Percentiles rank a stretch among this genome's conserved stretches.
Conservation (phyloP, 2,329 filamentous ascomycete species). For the Fusarium ambrosium region DNA sequence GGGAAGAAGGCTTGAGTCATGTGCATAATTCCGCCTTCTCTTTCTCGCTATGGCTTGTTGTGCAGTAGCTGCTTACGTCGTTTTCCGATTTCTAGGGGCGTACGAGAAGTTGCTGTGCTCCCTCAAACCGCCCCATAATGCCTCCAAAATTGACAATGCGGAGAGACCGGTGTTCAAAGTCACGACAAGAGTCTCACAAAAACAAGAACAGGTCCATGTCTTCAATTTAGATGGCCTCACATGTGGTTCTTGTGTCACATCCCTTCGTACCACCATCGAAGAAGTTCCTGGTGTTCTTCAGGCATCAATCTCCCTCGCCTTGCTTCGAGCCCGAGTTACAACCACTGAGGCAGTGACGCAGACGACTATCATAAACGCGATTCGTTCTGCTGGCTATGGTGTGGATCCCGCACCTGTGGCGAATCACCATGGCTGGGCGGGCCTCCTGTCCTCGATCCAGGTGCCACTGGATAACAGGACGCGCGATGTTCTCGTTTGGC, state of each 20-base stretch:
- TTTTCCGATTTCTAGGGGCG: neutral
- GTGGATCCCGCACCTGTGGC: neutral
- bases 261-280: neutral
- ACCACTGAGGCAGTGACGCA: neutral
- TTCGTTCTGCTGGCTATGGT: neutral
- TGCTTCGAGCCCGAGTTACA: constrained; percentile 1
- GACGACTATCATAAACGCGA: neutral
- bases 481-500: neutral
- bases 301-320: neutral
- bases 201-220: neutral
- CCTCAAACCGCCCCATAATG: neutral
- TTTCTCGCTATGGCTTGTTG: neutral
- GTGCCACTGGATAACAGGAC: neutral
- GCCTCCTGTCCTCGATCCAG: neutral
- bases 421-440: neutral
- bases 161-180: neutral
- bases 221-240: neutral
- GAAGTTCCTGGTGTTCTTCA: neutral
- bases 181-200: neutral
- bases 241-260: neutral
- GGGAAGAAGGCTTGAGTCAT: neutral
- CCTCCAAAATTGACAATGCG: neutral
- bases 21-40: neutral
- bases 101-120: neutral
- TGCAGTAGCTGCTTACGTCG: neutral